Evolutionary conservation across 2,329 filamentous ascomycete species (phyloP), one percentile per base, ranked within the genome.

Genomic region (Plenodomus biglobosus): DNA sequence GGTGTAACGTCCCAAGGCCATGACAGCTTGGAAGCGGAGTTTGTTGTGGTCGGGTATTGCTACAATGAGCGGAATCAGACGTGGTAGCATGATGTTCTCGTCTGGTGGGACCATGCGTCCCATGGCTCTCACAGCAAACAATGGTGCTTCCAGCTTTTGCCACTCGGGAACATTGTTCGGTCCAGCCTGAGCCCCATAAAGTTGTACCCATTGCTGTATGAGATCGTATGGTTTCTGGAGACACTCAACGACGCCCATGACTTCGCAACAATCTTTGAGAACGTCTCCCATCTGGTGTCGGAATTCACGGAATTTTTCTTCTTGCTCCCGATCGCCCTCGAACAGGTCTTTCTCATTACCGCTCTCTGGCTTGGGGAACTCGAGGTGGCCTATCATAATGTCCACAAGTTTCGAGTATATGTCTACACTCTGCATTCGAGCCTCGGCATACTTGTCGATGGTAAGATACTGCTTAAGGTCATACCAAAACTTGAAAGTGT

Each of bases 401-500:
- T 97, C 92, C 50, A 99, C 92, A 34, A 99, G 79, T 67, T 88
- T 87, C 1, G 90, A 88, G 73, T 90, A 99, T 39, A 96, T 77
- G 58, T 95, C 89, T 30, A 89, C 79, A 46, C 90, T 83, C 61
- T 88, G 81, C 55, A 90, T 73, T 42, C 92, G 85, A 35, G 92
- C 88, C 62, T 91, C 82, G 42, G 89, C 88, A 69, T 96, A 99
- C 58, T 87, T 87, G 30, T 97, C 92, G 44, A 99, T 74, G 1
- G 92, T 91, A 40, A 99, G 80, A 69, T 95, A 96, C 70, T 96
- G 91, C 78, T 99, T 99, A 39, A 99, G 81, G 68, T 99, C 94
- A 69, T 95, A 97, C 94, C 94, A 99, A 76, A 99, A 97, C 59
- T 85, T 85, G 74, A 99, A 99, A 0, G 95, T 99, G 64, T 94